Evolutionary conservation across 495 filamentous ascomycete genomes (phyloP).

Genomic region (Talaromyces thailandensis): DNA sequence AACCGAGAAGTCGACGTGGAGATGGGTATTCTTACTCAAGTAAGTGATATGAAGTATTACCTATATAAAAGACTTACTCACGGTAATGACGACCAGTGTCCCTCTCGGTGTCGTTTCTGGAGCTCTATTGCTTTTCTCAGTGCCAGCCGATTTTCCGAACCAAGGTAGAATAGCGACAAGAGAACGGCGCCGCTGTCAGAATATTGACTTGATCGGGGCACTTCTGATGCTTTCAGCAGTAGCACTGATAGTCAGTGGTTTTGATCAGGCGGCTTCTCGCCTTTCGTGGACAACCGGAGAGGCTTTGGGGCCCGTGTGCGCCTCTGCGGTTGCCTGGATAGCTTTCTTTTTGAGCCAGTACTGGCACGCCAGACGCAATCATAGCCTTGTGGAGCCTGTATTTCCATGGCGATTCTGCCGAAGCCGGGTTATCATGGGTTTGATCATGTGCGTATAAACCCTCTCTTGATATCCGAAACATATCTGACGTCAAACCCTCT

Average conservation of each 20-base stretch:
- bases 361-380: not conserved
- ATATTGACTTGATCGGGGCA: not conserved
- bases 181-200: not conserved
- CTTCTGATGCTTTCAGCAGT: not conserved
- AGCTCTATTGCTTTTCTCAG: not conserved
- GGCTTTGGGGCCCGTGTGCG: not conserved
- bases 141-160: not conserved
- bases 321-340: not conserved
- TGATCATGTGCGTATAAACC: not conserved
- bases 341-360: not conserved
- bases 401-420: not conserved
- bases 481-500: not conserved
- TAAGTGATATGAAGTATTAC: constrained; percentile 4
- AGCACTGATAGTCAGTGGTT: not conserved
- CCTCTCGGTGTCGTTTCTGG: not conserved
- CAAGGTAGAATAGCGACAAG: not conserved
- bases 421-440: not conserved
- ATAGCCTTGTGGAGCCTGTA: not conserved
- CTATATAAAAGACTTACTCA: not conserved
- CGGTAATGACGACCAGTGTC: not conserved
- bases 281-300: not conserved
- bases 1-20: constrained; percentile 27
- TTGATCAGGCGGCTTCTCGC: not conserved
- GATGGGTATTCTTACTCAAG: constrained; percentile 37
- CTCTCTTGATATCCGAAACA: not conserved